phyloP scores from a whole-genome alignment of 2,329 filamentous ascomycete species.

The Daldinia sp. region DNA sequence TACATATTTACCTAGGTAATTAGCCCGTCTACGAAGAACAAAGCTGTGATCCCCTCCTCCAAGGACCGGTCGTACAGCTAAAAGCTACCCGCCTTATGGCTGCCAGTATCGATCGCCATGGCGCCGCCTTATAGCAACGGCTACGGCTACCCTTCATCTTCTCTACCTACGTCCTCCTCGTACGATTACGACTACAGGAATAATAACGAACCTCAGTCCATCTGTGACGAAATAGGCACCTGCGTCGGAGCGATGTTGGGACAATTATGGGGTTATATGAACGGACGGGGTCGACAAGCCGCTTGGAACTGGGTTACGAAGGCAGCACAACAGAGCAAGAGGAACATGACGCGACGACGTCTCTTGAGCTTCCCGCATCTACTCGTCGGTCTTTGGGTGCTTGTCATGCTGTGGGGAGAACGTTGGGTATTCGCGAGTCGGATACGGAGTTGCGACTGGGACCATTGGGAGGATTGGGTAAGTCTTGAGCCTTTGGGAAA shows the following conservation, averaged over 20 bases:
- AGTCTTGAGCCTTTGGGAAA: conserved; percentile 45
- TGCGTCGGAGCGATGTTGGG: conserved; percentile 48
- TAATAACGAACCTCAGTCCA: conserved; percentile 52
- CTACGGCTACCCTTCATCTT: conserved; percentile 31
- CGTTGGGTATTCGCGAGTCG: conserved; percentile 78
- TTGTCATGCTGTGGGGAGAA: conserved; percentile 87
- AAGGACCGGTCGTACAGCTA: not conserved
- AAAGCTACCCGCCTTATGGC: conserved; percentile 42
- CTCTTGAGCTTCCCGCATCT: conserved; percentile 74
- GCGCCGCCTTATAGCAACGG: conserved; percentile 56
- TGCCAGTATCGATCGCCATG: conserved; percentile 49
- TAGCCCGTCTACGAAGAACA: not conserved
- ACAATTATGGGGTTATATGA: conserved; percentile 57
- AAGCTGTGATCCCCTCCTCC: conserved; percentile 3
- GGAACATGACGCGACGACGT: conserved; percentile 64
- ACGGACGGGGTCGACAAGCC: conserved; percentile 56
- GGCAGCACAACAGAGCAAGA: conserved; percentile 52
- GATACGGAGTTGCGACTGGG: conserved; percentile 82
- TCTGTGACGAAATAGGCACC: conserved; percentile 55
- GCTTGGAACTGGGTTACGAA: conserved; percentile 51
- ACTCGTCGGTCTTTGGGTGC: conserved; percentile 78
- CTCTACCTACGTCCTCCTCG: conserved; percentile 41
- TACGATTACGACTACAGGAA: conserved; percentile 42
- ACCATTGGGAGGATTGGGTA: conserved; percentile 94
- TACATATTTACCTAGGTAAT: not conserved